A percentile compares a stretch with the other conserved stretches of the same genome.
Conservation (phyloP, 495 filamentous ascomycete genomes). For the Tirmania nivea region DNA sequence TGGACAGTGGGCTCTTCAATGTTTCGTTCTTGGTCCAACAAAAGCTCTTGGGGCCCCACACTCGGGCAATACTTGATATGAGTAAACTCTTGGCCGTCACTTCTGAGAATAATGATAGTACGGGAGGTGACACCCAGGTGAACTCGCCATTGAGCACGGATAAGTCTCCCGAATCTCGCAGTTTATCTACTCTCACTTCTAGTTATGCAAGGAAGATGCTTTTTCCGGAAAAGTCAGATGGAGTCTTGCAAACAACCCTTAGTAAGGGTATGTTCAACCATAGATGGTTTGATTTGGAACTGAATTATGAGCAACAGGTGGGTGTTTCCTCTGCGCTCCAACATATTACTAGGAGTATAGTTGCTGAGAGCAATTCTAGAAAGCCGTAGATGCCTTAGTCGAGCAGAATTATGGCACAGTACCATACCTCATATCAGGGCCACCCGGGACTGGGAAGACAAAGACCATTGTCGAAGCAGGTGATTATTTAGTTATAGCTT, state of each 20-base stretch:
- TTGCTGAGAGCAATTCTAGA: constrained; percentile 6
- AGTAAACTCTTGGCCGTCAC: constrained; percentile 8
- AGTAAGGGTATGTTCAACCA: constrained; percentile 18
- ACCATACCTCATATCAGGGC: constrained; percentile 32
- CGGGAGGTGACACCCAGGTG: no score
- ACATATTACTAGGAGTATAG: not conserved
- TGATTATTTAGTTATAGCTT: constrained; percentile 11
- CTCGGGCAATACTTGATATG: constrained; percentile 17
- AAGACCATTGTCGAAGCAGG: constrained; percentile 32
- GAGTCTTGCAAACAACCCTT: constrained; percentile 22
- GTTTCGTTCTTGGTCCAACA: constrained; percentile 21
- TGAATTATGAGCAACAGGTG: constrained; percentile 32
- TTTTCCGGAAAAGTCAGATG: constrained; percentile 26
- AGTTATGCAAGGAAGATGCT: constrained; percentile 24
- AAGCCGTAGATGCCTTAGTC: constrained; percentile 26
- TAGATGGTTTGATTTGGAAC: constrained; percentile 22
- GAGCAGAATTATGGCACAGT: constrained; percentile 26
- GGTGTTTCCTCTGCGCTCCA: not conserved
- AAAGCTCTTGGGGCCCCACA: constrained; percentile 10
- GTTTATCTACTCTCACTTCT: no score
- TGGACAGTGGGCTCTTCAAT: constrained; percentile 22
- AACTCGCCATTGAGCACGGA: no score
- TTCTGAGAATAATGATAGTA: no score
- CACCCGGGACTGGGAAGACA: constrained; percentile 34
- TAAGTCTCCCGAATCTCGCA: no score